Evolutionary conservation across 2,329 filamentous ascomycete genomes (phyloP).

Genomic region (Xylariomycetidae sp.): DNA sequence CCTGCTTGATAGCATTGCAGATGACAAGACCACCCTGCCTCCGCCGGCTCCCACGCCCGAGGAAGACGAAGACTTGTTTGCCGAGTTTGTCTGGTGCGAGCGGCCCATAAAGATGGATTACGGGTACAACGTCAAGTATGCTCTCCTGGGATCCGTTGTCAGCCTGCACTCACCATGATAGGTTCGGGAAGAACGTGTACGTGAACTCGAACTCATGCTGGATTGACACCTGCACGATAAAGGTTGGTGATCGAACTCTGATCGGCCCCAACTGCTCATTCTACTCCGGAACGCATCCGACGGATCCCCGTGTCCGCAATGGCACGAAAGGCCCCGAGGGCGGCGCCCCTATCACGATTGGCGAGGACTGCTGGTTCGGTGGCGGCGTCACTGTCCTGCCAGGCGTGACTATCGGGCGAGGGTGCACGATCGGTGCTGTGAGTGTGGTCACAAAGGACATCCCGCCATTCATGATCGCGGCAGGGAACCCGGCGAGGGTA

Average conservation of each 20-base stretch:
- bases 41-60: conserved; percentile 47
- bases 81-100: conserved; percentile 62
- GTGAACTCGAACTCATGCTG: conserved; percentile 71
- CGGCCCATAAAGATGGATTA: conserved; percentile 69
- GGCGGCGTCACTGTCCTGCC: conserved; percentile 66
- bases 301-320: conserved; percentile 68
- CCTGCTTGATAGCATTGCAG: conserved; percentile 45
- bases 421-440: conserved; percentile 69
- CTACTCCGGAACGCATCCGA: conserved; percentile 69
- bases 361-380: conserved; percentile 76
- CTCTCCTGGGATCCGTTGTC: conserved; percentile 2
- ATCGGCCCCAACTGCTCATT: conserved; percentile 74
- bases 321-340: conserved; percentile 69
- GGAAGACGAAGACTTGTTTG: conserved; percentile 60
- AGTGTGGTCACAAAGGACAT: conserved; percentile 78
- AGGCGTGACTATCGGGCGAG: conserved; percentile 72
- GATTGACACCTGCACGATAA: conserved; percentile 70
- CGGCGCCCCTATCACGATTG: conserved; percentile 68
- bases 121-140: conserved; percentile 62
- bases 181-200: conserved; percentile 63
- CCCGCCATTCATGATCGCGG: conserved; percentile 56
- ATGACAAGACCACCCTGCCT: conserved; percentile 59
- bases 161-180: conserved; percentile 17
- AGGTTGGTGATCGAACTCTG: conserved; percentile 69
- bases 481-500: conserved; percentile 60